A percentile compares a stretch with the other conserved stretches of the same genome.
Evolutionary conservation across 2,329 filamentous ascomycete genomes (phyloP).

Genomic region (Diaporthe vexans): DNA sequence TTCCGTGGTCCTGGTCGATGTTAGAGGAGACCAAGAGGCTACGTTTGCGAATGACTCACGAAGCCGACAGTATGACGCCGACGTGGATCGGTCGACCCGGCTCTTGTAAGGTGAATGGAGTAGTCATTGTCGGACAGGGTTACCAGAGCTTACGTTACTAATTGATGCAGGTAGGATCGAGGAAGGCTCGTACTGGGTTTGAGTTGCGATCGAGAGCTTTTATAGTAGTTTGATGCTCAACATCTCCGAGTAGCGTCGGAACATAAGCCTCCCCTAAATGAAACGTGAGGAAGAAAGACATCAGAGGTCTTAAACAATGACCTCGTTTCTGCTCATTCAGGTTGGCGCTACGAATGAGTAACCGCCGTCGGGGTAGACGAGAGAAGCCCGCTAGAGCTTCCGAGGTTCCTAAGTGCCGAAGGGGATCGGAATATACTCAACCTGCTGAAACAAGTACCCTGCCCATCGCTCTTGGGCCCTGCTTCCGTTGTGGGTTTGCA

Average conservation of each 20-base stretch:
- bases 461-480: too few relatives aligned
- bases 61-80: background rate
- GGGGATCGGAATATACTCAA: background rate
- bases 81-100: background rate
- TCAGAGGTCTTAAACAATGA: too few relatives aligned
- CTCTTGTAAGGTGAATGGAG: background rate
- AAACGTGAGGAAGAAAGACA: background rate
- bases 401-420: background rate
- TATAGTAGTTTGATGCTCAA: background rate
- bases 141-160: background rate
- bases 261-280: background rate
- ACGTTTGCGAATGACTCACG: background rate
- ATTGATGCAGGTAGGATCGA: background rate
- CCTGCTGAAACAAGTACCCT: background rate
- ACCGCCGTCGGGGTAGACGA: background rate
- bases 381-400: background rate
- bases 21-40: background rate
- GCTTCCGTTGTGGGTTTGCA: too few relatives aligned
- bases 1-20: background rate
- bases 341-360: background rate
- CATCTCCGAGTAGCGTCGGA: background rate
- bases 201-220: background rate
- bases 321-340: background rate
- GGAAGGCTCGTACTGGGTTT: background rate
- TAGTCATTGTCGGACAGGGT: background rate